A percentile compares a stretch with the other conserved stretches of the same genome.
Evolutionary conservation across 2,329 filamentous ascomycete species (phyloP).

Genomic region (Diaporthe batatas): DNA sequence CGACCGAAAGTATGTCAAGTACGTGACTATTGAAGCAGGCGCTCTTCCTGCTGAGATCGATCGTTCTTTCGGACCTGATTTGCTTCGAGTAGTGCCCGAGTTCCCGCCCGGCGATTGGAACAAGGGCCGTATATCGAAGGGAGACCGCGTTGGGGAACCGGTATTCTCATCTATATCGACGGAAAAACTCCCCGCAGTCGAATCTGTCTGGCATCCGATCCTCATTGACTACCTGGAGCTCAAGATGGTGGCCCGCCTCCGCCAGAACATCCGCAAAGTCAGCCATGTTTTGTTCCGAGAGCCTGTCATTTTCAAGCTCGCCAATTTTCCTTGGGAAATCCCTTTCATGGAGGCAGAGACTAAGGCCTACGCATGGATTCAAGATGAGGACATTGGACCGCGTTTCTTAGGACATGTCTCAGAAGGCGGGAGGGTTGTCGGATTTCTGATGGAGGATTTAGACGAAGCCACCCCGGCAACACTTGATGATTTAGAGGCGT

Average conservation of each 20-base stretch:
- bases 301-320: conserved; percentile 3
- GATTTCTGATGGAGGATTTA: background rate
- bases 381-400: background rate
- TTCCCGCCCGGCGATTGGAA: conserved; percentile 1
- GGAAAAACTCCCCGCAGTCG: background rate
- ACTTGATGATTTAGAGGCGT: conserved; percentile 5
- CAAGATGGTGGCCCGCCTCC: background rate
- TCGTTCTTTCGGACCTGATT: background rate
- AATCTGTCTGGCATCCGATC: background rate
- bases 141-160: background rate
- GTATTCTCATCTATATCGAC: background rate
- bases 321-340: conserved; percentile 1
- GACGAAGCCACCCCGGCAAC: background rate
- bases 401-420: conserved; percentile 4
- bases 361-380: background rate
- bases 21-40: conserved; percentile 3
- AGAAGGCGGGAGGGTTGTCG: background rate
- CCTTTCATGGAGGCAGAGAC: background rate
- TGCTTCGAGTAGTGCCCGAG: background rate
- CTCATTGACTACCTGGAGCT: conserved; percentile 1
- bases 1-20: background rate
- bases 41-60: background rate
- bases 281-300: background rate
- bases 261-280: conserved; percentile 5
- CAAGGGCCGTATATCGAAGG: background rate